Evolutionary conservation across 495 filamentous ascomycete genomes (phyloP).

Genomic region (Hypomontagnella submonticulosa): DNA sequence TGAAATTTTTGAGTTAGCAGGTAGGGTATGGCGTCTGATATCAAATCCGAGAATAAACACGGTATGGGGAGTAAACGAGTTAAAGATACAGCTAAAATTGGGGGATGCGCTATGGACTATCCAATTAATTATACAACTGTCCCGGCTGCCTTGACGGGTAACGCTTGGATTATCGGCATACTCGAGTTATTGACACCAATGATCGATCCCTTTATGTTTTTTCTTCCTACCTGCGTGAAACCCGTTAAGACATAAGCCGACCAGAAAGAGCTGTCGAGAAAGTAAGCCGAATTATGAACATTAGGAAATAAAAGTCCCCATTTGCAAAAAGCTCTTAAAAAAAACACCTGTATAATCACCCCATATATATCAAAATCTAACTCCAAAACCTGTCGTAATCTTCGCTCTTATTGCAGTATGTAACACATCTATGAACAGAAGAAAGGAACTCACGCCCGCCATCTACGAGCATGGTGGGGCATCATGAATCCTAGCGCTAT

Average conservation of each 20-base stretch:
- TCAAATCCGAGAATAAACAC: no score
- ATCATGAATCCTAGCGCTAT: constrained; percentile 33
- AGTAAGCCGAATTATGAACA: constrained; percentile 25
- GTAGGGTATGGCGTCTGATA: no score
- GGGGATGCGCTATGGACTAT: no score
- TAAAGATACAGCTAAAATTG: no score
- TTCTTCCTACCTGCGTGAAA: constrained; percentile 8
- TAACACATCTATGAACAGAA: neutral
- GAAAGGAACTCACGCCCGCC: constrained; percentile 27
- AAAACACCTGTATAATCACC: constrained; percentile 5
- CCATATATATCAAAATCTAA: constrained; percentile 21
- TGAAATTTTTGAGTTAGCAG: no score
- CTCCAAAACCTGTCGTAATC: constrained; percentile 13
- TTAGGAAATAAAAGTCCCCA: constrained; percentile 32
- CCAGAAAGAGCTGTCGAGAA: constrained; percentile 12
- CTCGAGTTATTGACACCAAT: neutral
- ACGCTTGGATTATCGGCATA: no score
- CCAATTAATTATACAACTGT: no score
- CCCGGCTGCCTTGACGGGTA: no score
- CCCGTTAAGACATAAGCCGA: constrained; percentile 6
- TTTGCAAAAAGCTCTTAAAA: constrained; percentile 15
- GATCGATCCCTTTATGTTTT: constrained; percentile 1
- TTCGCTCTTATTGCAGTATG: constrained; percentile 4
- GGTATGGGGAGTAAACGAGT: no score
- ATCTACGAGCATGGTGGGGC: constrained; percentile 22